Evolutionary conservation across 169 alveolate genomes (phyloP).

Genomic region (Cryptosporidium tyzzeri): DNA sequence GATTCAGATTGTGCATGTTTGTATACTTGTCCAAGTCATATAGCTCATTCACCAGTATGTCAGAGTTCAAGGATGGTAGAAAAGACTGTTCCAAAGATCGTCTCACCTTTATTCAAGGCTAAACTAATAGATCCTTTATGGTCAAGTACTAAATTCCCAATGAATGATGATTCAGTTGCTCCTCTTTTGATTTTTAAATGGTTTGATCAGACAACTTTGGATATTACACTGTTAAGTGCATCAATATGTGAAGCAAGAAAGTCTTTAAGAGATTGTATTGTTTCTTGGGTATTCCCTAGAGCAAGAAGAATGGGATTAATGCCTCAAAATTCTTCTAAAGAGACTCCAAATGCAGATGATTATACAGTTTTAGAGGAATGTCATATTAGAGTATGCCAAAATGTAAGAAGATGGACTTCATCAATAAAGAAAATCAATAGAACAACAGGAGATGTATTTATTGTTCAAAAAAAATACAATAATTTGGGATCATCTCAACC

Average conservation of each 20-base stretch:
- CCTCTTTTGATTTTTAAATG: slow-evolving; percentile 87
- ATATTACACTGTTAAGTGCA: slow-evolving; percentile 85
- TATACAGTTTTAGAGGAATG: slow-evolving; percentile 86
- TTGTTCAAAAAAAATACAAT: slow-evolving; percentile 77
- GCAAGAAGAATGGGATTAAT: slow-evolving; percentile 79
- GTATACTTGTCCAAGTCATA: slow-evolving; percentile 52
- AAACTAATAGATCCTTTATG: slow-evolving; percentile 53
- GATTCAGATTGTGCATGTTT: slow-evolving; percentile 4
- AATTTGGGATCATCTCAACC: slow-evolving; percentile 13
- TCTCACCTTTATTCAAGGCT: slow-evolving; percentile 30
- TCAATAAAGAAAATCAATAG: slow-evolving; percentile 86
- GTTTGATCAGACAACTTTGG: slow-evolving; percentile 83
- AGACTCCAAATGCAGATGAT: slow-evolving; percentile 78
- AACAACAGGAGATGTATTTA: slow-evolving; percentile 86
- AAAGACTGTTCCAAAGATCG: slow-evolving; percentile 10
- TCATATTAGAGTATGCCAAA: slow-evolving; percentile 84
- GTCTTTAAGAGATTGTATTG: slow-evolving; percentile 85
- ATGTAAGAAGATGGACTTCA: slow-evolving; percentile 87
- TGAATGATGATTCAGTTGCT: slow-evolving; percentile 82
- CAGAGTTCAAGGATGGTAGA: slow-evolving; percentile 8
- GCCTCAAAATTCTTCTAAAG: slow-evolving; percentile 12
- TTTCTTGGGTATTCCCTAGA: slow-evolving; percentile 86
- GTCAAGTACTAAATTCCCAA: slow-evolving; percentile 80
- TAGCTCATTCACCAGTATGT: slow-evolving; percentile 33
- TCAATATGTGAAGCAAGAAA: slow-evolving; percentile 85